Base-by-base conservation (phyloP, 768 basidiomycete genomes). In the Hirschioporus abietinus region DNA sequence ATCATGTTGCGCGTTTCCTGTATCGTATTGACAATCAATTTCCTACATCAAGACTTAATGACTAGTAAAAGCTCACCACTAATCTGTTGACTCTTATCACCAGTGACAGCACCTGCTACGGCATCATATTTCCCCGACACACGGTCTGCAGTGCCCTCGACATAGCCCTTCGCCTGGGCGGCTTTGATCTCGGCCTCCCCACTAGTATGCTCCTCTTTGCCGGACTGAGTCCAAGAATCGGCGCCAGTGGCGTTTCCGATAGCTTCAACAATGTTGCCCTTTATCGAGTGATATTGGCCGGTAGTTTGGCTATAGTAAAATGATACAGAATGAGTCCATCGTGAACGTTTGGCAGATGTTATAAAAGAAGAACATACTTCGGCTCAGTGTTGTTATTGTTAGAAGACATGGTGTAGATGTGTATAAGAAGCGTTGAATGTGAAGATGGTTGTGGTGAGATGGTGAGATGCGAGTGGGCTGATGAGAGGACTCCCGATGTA, bases 51-150 rank as follows among this genome's bases (percentile, higher is more conserved):
- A 1, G 7, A 7, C 20, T 10, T 60, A 7, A 61, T 25, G 30
- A 15, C n/a, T n/a, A 15, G 58, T 63, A 65, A 23, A 34, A 34
- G 69, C 78, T 63, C 67, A 84, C 86, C 86, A 20, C 77, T n/a
- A 20, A 69, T 65, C 73, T 88, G 79, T 72, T 85, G 83, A n/a
- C 75, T 57, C 69, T 80, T 78, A 73, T 87, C 87, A 27, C 85
- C 87, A n/a, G 76, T 80, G 62, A 88, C 68, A 10, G 86, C 83
- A 35, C 86, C 86, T 36, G 84, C 76, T 35, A 88, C 74, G 58
- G 83, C 71, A 64, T 87, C 86, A 67, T 83, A 82, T 74, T 84
- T 84, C 57, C 86, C 86, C 1, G 69, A 73, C 8, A 80, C 35
- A 65, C 78, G 79, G 66, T 87, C 85, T 17, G 72, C 8, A 0